Evolutionary conservation across 371 early-diverging fungal species (phyloP), one percentile per base, ranked within the genome.

Genomic region (Catenaria anguillulae): DNA sequence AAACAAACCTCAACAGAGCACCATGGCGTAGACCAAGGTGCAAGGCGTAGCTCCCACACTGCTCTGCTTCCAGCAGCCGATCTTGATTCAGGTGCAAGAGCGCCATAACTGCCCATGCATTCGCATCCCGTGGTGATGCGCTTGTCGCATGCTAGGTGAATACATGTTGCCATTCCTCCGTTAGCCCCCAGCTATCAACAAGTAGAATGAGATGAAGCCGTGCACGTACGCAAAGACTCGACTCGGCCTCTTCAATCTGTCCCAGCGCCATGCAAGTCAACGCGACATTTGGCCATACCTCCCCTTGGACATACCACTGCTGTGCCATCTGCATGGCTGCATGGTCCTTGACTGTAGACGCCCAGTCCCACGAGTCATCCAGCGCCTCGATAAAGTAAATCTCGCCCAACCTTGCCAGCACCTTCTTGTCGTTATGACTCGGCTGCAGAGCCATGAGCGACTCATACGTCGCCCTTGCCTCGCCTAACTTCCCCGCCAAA

Each of bases 181-280:
- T 40, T 40, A 17, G 17, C n/a, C n/a, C n/a, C n/a, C n/a, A 40
- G 17, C 8, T 8, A n/a, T 12, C 2, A n/a, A 45, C 8, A 45
- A 45, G 2, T 12, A 19, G 2, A 48, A 48, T 12, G 24, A 48
- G 24, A 19, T 29, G 31, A 15, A 50, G n/a, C n/a, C n/a, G n/a
- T n/a, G n/a, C n/a, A 36, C 68, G 54, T 60, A 78, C 78, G 46
- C 75, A 66, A 37, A 78, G 60, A 0, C 74, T 72, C 56, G 75
- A 75, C 63, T 78, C 79, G n/a, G 79, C 77, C 46, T 78, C 77
- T 15, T 65, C 69, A 33, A 56, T 69, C 37, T 75, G 66, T 4
- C 68, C 69, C 12, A 76, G 40, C 12, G 68, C 64, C 50, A 74
- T 61, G 55, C 75, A 73, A 0, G 76, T 73, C 56, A 66, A 66